Evolutionary conservation across 2,329 filamentous ascomycete species (phyloP).

Genomic region (Aureobasidium namibiae): DNA sequence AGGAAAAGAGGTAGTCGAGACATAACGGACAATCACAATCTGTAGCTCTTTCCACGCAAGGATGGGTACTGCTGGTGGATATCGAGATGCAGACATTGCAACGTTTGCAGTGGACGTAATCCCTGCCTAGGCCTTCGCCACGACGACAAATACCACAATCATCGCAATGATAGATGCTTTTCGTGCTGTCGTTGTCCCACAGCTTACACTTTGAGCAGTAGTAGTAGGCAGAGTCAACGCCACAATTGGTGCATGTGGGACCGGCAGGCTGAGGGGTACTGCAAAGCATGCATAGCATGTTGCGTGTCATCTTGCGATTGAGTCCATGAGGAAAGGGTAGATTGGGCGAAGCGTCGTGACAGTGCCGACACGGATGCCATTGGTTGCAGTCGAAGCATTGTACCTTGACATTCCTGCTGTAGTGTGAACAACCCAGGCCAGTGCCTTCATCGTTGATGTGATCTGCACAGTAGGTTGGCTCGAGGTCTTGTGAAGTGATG

Average conservation of each 20-base stretch:
- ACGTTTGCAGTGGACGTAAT: conserved; percentile 97
- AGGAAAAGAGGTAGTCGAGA: conserved; percentile 92
- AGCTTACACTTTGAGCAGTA: conserved; percentile 93
- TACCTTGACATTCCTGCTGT: conserved; percentile 90
- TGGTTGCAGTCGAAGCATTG: conserved; percentile 83
- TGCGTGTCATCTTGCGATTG: conserved; percentile 72
- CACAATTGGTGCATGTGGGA: conserved; percentile 71
- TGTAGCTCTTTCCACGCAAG: conserved; percentile 87
- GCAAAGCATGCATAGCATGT: conserved; percentile 98
- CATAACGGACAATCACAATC: conserved; percentile 97
- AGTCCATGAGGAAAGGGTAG: conserved; percentile 42
- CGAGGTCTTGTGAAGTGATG: conserved; percentile 25
- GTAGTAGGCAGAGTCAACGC: conserved; percentile 71
- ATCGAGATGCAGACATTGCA: conserved; percentile 95
- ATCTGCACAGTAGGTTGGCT: conserved; percentile 29
- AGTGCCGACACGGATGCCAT: conserved; percentile 95
- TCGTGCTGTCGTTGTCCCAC: conserved; percentile 88
- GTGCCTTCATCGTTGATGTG: conserved; percentile 38
- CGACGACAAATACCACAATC: conserved; percentile 94
- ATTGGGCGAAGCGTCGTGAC: conserved; percentile 79
- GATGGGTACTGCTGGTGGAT: conserved; percentile 73
- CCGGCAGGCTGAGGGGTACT: conserved; percentile 73
- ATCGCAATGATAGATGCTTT: conserved; percentile 90
- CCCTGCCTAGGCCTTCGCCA: conserved; percentile 84
- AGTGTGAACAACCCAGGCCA: conserved; percentile 77